Conservation (phyloP, 2,329 filamentous ascomycete species). For the Podosphaera fusca region DNA sequence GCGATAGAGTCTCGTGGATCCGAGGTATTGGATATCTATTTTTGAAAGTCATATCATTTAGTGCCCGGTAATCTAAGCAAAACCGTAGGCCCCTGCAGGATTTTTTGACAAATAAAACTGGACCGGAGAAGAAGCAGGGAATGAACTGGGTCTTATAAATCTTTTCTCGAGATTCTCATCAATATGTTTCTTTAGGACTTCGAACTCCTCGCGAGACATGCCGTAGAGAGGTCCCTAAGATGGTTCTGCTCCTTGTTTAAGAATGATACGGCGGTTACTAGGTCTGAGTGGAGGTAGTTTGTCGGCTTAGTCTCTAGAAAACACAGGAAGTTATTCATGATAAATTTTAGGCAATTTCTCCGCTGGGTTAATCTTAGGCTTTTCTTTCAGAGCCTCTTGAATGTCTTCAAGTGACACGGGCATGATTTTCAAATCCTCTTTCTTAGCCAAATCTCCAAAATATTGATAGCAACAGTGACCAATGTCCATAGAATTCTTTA, state of each 20-base stretch:
- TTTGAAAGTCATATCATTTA: not conserved
- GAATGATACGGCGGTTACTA: not conserved
- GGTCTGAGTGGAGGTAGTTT: not conserved
- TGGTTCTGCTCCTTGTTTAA: too few species aligned
- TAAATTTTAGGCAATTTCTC: too few species aligned
- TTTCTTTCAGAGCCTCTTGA: too few species aligned
- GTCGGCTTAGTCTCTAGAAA: not conserved
- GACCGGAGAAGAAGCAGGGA: not conserved
- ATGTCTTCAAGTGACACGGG: too few species aligned
- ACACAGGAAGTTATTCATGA: not conserved
- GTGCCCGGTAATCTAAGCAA: not conserved
- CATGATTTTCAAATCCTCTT: not conserved
- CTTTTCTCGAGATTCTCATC: not conserved
- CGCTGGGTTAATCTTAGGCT: too few species aligned
- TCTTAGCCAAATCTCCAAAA: not conserved
- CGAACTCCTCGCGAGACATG: too few species aligned
- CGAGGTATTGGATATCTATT: not conserved
- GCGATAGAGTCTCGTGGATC: not conserved
- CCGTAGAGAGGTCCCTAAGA: too few species aligned
- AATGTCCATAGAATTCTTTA: too few species aligned
- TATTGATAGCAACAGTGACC: not conserved
- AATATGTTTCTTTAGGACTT: too few species aligned
- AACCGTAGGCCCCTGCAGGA: not conserved
- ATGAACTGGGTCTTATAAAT: too few species aligned
- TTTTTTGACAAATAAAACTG: not conserved